Evolutionary conservation across 176 grass and related monocot genomes (phyloP), one percentile per base, ranked within the genome.

Genomic region (Avena insularis): DNA sequence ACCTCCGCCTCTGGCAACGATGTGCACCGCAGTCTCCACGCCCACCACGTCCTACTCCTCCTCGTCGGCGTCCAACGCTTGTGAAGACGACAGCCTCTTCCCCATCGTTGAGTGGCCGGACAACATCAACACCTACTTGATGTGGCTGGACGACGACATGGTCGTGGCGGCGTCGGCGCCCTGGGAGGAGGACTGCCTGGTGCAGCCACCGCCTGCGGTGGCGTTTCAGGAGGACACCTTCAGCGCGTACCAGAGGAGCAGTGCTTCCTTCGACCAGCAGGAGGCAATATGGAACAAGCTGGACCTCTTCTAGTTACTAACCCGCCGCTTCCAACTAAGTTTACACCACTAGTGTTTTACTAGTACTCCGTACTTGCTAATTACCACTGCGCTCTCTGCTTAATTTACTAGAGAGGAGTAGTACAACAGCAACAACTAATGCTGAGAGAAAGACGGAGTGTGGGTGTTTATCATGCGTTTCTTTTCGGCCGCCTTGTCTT

Each of bases 241-340:
- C n/a, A 31, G 43, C 17, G 56, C 87, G 17, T 89, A 88, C 50
- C 82, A 74, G 75, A 89, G 79, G 77, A 75, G 84, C 19, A 77
- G 66, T 77, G 31, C 11, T 2, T 79, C 79, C 48, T 93, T 90
- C 79, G 89, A 93, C 47, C 91, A 91, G 61, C 89, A 93, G 79
- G 57, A 66, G 63, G 63, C 63, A 2, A 66, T 80, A 20, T 92
- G 89, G 91, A 95, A 86, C 48, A 89, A 89, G 63, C 80, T 89
- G 25, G 83, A 93, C 71, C 92, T 96, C 63, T 95, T 93, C 78
- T 93, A 80, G 82, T 70, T 69, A 74, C 25, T 73, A 59, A 63
- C 57, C 33, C 67, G 79, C 59, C 76, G 5, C 47, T 51, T 46
- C 67, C 55, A 80, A 75, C 48, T 48, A 49, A 81, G 45, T 29